Conservation (phyloP, 140 eudicot genomes). For the Ambrosia hybrid region DNA sequence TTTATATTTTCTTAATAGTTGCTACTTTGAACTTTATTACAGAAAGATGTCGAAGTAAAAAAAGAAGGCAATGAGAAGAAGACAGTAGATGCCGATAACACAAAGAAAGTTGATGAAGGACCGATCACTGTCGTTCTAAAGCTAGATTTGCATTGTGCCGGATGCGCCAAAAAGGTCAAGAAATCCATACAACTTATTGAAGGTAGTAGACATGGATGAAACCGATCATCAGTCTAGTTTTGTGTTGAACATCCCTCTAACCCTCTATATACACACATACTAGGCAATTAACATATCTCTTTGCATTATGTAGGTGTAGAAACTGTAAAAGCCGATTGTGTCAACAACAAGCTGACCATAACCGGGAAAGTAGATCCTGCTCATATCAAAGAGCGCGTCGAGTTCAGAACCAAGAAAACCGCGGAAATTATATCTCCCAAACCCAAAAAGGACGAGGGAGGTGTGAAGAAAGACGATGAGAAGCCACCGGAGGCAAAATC, state of each 20-base stretch:
- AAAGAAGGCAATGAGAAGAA: constrained; percentile 30
- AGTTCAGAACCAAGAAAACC: constrained; percentile 58
- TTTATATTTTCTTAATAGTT: not conserved
- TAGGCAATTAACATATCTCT: not conserved
- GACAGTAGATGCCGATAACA: constrained; percentile 20
- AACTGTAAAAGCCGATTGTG: constrained; percentile 41
- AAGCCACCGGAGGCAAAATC: constrained; percentile 29
- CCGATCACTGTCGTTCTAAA: constrained; percentile 42
- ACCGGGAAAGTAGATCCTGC: constrained; percentile 53
- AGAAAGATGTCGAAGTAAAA: constrained; percentile 32
- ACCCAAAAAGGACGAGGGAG: constrained; percentile 38
- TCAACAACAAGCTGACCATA: constrained; percentile 47
- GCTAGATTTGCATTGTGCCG: constrained; percentile 70
- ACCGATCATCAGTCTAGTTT: not conserved
- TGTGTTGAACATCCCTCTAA: not conserved
- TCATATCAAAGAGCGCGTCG: constrained; percentile 54
- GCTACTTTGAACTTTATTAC: not conserved
- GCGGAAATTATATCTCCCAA: constrained; percentile 63
- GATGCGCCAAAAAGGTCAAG: constrained; percentile 62
- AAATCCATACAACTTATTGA: constrained; percentile 39
- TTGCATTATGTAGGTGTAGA: constrained; percentile 51
- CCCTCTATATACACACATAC: too few relatives aligned
- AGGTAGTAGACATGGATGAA: constrained; percentile 24
- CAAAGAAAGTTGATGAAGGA: constrained; percentile 24
- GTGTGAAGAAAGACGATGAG: constrained; percentile 44